Evolutionary conservation across 177 flowering plant species (phyloP).

Genomic region (Tripterygium wilfordii): DNA sequence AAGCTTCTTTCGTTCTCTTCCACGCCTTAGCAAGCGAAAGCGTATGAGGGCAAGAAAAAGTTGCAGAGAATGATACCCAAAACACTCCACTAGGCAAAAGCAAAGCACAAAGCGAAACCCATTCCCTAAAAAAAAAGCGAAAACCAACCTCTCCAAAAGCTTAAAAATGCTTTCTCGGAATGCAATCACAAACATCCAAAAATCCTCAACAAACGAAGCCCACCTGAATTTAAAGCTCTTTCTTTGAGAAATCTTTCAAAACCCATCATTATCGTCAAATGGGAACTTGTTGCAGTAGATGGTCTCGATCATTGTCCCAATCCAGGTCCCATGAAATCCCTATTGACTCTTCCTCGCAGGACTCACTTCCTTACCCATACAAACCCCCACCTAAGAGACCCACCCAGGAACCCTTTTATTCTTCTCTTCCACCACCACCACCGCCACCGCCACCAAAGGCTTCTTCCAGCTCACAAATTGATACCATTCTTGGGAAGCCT

Average conservation of each 20-base stretch:
- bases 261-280: constrained; percentile 7
- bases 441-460: constrained; percentile 12
- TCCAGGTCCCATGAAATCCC: constrained; percentile 34
- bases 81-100: constrained; percentile 15
- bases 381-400: constrained; percentile 6
- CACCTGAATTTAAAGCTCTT: no score
- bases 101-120: constrained; percentile 19
- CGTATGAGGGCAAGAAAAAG: no score
- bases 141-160: neutral
- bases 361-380: constrained; percentile 18
- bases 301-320: no score
- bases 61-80: constrained; percentile 16
- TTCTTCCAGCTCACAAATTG: constrained; percentile 21
- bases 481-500: constrained; percentile 44
- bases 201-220: neutral
- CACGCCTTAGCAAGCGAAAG: no score
- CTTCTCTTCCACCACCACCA: constrained; percentile 9
- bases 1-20: no score
- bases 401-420: constrained; percentile 5
- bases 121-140: neutral
- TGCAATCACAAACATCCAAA: neutral
- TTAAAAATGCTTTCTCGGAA: constrained; percentile 3
- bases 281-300: constrained; percentile 48
- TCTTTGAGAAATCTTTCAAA: neutral
- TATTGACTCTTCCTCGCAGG: constrained; percentile 39